Percentiles rank a stretch among this genome's conserved stretches.
Conservation (phyloP, 768 basidiomycete genomes). For the Russula emetica region DNA sequence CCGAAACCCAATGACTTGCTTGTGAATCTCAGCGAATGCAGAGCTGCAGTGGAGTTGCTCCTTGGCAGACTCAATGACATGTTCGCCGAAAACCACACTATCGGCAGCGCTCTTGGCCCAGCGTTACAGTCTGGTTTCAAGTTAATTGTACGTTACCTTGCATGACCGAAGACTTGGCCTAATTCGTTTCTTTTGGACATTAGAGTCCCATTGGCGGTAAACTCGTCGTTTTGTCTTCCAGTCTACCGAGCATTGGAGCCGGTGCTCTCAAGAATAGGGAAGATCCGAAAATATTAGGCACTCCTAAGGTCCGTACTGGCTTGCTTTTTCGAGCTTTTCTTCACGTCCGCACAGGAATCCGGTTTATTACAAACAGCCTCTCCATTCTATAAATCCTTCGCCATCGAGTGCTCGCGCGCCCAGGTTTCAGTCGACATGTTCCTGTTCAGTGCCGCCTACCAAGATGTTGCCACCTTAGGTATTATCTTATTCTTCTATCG, state of each 20-base stretch:
- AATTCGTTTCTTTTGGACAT: conserved; percentile 33
- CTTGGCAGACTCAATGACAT: conserved; percentile 86
- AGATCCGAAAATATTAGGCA: conserved; percentile 93
- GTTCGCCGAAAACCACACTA: conserved; percentile 94
- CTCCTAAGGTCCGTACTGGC: conserved; percentile 61
- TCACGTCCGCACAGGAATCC: conserved; percentile 61
- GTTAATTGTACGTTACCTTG: conserved; percentile 59
- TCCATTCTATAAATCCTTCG: conserved; percentile 96
- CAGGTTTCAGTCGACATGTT: conserved; percentile 99
- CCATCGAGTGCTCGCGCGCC: conserved; percentile 94
- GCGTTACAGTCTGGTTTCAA: conserved; percentile 96
- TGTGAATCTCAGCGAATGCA: conserved; percentile 86
- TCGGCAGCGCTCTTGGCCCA: conserved; percentile 92
- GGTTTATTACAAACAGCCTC: conserved; percentile 88
- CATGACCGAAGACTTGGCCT: neutral
- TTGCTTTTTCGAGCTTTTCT: neutral
- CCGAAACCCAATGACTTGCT: conserved; percentile 96
- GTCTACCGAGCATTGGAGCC: conserved; percentile 80
- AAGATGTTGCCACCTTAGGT: conserved; percentile 94
- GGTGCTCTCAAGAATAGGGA: conserved; percentile 95
- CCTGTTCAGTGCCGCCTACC: conserved; percentile 89
- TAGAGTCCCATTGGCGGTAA: conserved; percentile 93
- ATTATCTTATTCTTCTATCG: conserved; percentile 28
- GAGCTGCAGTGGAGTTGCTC: conserved; percentile 72
- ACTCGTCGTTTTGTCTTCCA: conserved; percentile 81